Conservation (phyloP, 176 grass and related monocot species). For the Oryza glumipatula region DNA sequence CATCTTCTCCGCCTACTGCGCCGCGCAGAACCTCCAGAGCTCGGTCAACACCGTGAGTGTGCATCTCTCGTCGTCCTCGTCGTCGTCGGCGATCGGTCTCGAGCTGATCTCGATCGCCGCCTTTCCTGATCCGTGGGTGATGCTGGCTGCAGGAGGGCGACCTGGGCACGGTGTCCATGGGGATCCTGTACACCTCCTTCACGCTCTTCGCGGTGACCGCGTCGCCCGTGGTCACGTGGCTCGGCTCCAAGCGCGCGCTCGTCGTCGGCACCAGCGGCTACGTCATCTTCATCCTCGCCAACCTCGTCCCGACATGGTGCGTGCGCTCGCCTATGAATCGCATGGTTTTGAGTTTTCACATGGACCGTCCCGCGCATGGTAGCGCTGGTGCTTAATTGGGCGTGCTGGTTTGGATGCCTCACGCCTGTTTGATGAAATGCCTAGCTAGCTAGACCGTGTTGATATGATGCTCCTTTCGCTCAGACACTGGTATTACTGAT, state of each 20-base stretch:
- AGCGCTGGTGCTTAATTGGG: neutral
- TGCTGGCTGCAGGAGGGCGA: conserved; percentile 55
- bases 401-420: neutral
- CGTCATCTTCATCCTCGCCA: conserved; percentile 81
- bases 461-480: neutral
- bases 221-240: conserved; percentile 55
- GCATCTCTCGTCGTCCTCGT: neutral
- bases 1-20: conserved; percentile 82
- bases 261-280: conserved; percentile 81
- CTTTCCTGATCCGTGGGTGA: neutral
- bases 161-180: conserved; percentile 76
- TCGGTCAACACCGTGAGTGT: conserved; percentile 66
- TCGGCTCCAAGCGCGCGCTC: conserved; percentile 72
- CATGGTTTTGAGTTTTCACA: neutral
- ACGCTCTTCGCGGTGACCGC: conserved; percentile 73
- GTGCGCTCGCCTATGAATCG: conserved; percentile 32
- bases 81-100: neutral
- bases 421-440: conserved; percentile 11
- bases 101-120: neutral
- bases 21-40: conserved; percentile 87
- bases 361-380: too few relatives aligned
- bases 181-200: conserved; percentile 78
- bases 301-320: conserved; percentile 83
- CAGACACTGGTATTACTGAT: neutral
- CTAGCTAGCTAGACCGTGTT: neutral